These are phyloP conservation scores for Sarocladium strictum DNA, from an alignment of 2,329 filamentous ascomycete species.

Conservation along the genomic window DNA sequence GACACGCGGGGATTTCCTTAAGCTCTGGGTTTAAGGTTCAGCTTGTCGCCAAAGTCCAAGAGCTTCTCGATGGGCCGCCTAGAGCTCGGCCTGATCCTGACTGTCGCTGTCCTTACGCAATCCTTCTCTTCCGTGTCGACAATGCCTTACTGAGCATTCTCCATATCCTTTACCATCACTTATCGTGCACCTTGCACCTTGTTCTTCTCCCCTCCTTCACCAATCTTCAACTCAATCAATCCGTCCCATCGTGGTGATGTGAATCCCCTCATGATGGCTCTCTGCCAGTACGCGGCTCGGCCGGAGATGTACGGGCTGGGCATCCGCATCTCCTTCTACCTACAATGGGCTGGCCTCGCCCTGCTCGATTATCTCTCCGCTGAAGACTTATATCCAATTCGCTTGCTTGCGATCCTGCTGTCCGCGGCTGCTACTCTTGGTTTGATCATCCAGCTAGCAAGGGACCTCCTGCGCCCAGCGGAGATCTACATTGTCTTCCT, in stretches of 20 bases:
- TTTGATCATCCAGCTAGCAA: constrained; percentile 21
- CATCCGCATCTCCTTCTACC: constrained; percentile 28
- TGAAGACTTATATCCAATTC: not conserved
- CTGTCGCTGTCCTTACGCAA: not conserved
- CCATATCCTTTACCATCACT: not conserved
- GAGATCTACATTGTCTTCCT: constrained; percentile 27
- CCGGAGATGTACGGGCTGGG: constrained; percentile 29
- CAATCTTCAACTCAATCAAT: not conserved
- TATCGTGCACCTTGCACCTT: not conserved
- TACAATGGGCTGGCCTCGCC: constrained; percentile 29
- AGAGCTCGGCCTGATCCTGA: not conserved
- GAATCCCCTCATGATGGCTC: constrained; percentile 13
- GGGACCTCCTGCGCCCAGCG: constrained; percentile 17
- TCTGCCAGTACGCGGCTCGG: constrained; percentile 20
- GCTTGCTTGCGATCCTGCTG: constrained; percentile 1
- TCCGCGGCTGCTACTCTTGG: constrained; percentile 13
- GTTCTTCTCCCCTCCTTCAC: not conserved
- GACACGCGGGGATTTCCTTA: not conserved
- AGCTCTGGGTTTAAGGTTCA: constrained; percentile 2
- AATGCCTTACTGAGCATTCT: not conserved
- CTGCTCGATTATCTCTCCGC: constrained; percentile 11
- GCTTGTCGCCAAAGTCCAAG: not conserved
- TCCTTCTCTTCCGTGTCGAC: not conserved
- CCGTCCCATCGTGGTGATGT: not conserved
- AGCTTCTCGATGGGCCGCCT: not conserved